Base-by-base conservation (phyloP, 2,329 filamentous ascomycete species). In the Cladosporium oxysporum region DNA sequence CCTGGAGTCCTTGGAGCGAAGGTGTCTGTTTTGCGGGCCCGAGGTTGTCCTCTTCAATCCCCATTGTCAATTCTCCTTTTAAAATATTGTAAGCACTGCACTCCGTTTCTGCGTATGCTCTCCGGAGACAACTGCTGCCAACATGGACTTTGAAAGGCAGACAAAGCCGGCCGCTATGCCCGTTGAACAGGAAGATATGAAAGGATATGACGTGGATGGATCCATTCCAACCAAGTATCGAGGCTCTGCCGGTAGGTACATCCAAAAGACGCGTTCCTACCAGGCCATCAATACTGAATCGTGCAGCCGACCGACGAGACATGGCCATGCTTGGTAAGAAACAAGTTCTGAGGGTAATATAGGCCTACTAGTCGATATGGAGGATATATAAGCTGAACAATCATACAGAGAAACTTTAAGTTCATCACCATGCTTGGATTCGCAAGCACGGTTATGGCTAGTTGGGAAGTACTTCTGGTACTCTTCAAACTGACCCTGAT, bases 281-380 rank as follows among this genome's bases (percentile, higher is more conserved):
- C 3, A 47, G 41, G n/a, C 41, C n/a, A 35, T 11, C 26, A 37
- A 29, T 29, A 16, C 12, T 52, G 14, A 52, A 16, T 52, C 14
- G 41, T 47, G 41, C 58, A 11, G 57, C 57, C 5, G 64, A 66
- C 35, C 58, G 41, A 49, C 31, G 52, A 47, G 64, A 66, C n/a
- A 66, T 66, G 60, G 53, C 58, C 16, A 66, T 66, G 44, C 58
- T 66, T 28, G 65, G 65, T 14, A 66, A 64, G 60, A 66, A 66
- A 58, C 65, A 66, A 33, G 60, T 66, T 16, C 16, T 66, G 21
- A 52, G 65, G 59, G 59, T 52, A 16, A 23, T 37, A 5, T 11
- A 21, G 21, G n/a, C 21, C n/a, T 8, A 47, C 41, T n/a, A 21
- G 10, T 47, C 10, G n/a, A 12, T 47, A 12, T 5, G n/a, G 7